Percentiles rank a stretch among this genome's conserved stretches.
phyloP scores from a whole-genome alignment of 768 basidiomycete species.

The Mycena capillaripes region DNA sequence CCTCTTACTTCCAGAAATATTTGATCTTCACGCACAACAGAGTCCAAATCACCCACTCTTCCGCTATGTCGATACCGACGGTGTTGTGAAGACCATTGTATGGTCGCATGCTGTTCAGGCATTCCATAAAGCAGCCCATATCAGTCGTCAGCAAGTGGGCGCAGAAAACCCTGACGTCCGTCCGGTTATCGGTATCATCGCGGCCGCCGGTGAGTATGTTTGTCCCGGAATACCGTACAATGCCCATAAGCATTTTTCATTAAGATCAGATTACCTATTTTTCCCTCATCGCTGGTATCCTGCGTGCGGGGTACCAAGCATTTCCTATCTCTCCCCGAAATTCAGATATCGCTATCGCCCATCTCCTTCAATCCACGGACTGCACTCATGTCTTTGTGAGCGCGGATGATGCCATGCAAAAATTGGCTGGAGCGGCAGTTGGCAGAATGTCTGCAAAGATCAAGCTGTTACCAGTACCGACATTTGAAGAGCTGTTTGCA shows the following conservation, averaged over 20 bases:
- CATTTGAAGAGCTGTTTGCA: slow-evolving; percentile 27
- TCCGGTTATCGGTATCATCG: slow-evolving; percentile 45
- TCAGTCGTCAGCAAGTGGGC: slow-evolving; percentile 16
- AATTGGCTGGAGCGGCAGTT: slow-evolving; percentile 35
- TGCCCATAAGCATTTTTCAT: too few species aligned
- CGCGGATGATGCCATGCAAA: slow-evolving; percentile 36
- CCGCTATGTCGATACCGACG: slow-evolving; percentile 37
- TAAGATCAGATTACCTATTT: slow-evolving; percentile 53
- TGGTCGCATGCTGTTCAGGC: slow-evolving; percentile 43
- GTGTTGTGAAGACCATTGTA: slow-evolving; percentile 29
- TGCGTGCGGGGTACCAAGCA: slow-evolving; percentile 39
- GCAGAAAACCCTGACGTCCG: not conserved
- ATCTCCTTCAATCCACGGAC: slow-evolving; percentile 45
- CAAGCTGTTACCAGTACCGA: slow-evolving; percentile 11
- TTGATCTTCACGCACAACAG: slow-evolving; percentile 41
- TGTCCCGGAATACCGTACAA: too few species aligned
- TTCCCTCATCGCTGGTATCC: slow-evolving; percentile 38
- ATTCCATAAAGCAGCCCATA: slow-evolving; percentile 36
- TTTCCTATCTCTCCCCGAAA: slow-evolving; percentile 46
- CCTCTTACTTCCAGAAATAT: slow-evolving; percentile 41
- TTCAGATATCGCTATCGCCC: slow-evolving; percentile 46
- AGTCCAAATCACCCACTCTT: slow-evolving; percentile 44
- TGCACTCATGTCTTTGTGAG: slow-evolving; percentile 43
- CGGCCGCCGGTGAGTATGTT: slow-evolving; percentile 36
- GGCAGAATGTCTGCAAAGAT: slow-evolving; percentile 5